These are phyloP conservation scores for Onygena corvina DNA, from an alignment of 2,329 filamentous ascomycete genomes.

Conservation along the genomic window DNA sequence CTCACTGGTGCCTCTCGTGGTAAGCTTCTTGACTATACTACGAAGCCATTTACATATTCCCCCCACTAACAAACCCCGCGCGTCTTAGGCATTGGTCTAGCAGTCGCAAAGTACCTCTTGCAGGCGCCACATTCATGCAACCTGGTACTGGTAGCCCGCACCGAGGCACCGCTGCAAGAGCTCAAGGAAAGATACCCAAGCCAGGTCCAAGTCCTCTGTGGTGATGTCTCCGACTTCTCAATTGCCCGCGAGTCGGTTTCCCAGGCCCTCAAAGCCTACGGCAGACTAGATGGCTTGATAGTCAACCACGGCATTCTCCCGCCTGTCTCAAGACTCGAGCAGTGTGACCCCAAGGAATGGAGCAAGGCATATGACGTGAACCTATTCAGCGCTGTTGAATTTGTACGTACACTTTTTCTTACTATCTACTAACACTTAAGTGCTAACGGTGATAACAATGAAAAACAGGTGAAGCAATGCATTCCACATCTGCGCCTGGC, in stretches of 20 bases:
- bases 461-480: constrained; percentile 53
- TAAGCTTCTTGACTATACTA: constrained; percentile 21
- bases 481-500: constrained; percentile 56
- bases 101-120: constrained; percentile 50
- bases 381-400: constrained; percentile 66
- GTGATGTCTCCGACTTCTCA: constrained; percentile 45
- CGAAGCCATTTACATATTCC: too few relatives aligned
- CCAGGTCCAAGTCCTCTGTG: constrained; percentile 45
- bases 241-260: constrained; percentile 52
- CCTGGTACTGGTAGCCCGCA: constrained; percentile 48
- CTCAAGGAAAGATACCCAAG: constrained; percentile 43
- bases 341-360: constrained; percentile 63
- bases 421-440: neutral
- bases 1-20: constrained; percentile 56
- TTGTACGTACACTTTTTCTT: constrained; percentile 45
- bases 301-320: constrained; percentile 76
- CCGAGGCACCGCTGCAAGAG: constrained; percentile 40
- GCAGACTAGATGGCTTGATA: constrained; percentile 62
- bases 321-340: constrained; percentile 59
- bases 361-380: constrained; percentile 67
- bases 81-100: constrained; percentile 48
- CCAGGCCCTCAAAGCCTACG: constrained; percentile 55
- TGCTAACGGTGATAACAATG: neutral
- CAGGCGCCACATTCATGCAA: constrained; percentile 39
- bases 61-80: constrained; percentile 8